These are phyloP conservation scores for Sechiopsis laciniata DNA, from an alignment of 306 rosid species.

Conservation along the genomic window DNA sequence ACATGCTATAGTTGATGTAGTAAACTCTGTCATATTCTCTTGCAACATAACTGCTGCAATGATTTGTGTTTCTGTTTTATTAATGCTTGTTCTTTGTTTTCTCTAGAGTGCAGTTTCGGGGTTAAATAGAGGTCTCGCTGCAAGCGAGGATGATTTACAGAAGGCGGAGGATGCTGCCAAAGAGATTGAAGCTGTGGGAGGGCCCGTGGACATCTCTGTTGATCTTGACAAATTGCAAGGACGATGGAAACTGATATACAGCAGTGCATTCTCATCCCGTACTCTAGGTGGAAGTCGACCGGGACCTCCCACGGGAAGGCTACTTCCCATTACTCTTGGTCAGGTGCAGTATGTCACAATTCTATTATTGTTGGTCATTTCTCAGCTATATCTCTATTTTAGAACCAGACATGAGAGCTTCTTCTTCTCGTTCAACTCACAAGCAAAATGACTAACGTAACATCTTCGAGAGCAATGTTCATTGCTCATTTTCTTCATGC, in stretches of 20 bases:
- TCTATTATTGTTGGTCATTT: not conserved
- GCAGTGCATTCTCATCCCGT: conserved; percentile 86
- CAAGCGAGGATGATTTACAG: conserved; percentile 63
- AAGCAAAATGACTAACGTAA: not conserved
- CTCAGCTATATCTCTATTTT: not conserved
- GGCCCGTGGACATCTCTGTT: conserved; percentile 58
- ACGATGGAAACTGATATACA: conserved; percentile 83
- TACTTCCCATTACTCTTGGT: conserved; percentile 87
- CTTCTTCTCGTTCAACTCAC: not conserved
- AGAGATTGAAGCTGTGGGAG: conserved; percentile 70
- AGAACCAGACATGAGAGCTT: not conserved
- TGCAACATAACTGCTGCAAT: not conserved
- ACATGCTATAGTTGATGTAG: not conserved
- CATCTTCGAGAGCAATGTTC: not conserved
- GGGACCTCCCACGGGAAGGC: conserved; percentile 81
- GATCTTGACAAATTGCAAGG: conserved; percentile 80
- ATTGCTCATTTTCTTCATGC: not conserved
- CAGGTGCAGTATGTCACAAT: conserved; percentile 43
- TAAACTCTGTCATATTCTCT: not conserved
- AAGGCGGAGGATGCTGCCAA: conserved; percentile 83
- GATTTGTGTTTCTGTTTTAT: not conserved
- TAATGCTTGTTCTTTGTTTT: not conserved
- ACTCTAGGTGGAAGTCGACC: conserved; percentile 95
- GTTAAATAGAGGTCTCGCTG: conserved; percentile 91
- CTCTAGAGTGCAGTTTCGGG: conserved; percentile 70